These are phyloP conservation scores for Akanthomyces uredinophilus DNA, from an alignment of 2,329 filamentous ascomycete genomes.

Conservation along the genomic window DNA sequence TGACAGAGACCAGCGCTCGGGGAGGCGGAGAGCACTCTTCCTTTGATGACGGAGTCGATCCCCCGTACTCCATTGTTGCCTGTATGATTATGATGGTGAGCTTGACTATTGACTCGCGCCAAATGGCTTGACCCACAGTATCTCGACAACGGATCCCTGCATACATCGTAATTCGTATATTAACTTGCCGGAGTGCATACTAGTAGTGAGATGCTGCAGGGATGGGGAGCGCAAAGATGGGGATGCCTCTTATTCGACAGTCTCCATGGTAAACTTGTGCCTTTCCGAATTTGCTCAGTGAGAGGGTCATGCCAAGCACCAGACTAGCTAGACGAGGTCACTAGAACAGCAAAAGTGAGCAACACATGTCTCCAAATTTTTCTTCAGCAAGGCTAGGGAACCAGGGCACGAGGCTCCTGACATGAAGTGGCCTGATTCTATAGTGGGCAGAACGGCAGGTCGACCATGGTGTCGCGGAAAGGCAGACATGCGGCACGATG, in stretches of 20 bases:
- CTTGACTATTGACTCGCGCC: slow-evolving; percentile 4
- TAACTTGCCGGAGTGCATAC: background rate
- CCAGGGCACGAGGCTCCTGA: background rate
- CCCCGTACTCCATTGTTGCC: slow-evolving; percentile 3
- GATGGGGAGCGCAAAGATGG: background rate
- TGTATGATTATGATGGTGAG: background rate
- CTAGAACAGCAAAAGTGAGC: background rate
- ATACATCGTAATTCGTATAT: slow-evolving; percentile 7
- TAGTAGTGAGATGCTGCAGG: background rate
- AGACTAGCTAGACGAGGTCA: background rate
- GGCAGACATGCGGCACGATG: background rate
- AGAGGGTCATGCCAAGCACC: background rate
- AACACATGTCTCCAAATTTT: background rate
- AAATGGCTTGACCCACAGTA: background rate
- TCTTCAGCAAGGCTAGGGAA: background rate
- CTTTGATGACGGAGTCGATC: slow-evolving; percentile 3
- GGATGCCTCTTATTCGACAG: background rate
- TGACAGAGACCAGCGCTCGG: background rate
- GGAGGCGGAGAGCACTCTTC: background rate
- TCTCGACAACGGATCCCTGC: slow-evolving; percentile 10
- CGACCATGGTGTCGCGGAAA: background rate
- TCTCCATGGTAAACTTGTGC: background rate
- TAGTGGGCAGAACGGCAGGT: background rate
- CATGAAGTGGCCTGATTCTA: slow-evolving; percentile 1
- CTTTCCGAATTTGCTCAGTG: background rate